Conservation (phyloP, 78 protist genomes). For the Cavenderia fasciculata region DNA sequence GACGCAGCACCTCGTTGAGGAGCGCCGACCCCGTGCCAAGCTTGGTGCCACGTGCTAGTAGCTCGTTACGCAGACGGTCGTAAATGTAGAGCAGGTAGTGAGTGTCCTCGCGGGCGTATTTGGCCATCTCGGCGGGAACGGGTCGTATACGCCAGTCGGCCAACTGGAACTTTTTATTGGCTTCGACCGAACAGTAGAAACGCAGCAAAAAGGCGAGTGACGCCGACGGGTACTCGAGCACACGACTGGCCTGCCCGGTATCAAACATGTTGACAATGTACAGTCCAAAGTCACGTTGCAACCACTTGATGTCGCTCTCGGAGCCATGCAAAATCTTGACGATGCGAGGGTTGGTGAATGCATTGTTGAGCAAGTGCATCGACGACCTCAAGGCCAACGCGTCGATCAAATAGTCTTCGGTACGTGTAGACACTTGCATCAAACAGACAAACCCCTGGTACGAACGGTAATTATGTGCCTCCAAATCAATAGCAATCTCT, state of each 20-base stretch:
- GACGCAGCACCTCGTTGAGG: constrained; percentile 22
- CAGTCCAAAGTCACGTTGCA: constrained; percentile 97
- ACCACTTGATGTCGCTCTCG: constrained; percentile 92
- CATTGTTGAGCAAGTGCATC: constrained; percentile 66
- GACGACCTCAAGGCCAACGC: constrained; percentile 88
- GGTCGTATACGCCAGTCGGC: constrained; percentile 99
- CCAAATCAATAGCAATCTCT: constrained; percentile 96
- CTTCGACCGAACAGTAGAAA: constrained; percentile 76
- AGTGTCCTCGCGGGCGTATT: constrained; percentile 98
- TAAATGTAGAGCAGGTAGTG: constrained; percentile 96
- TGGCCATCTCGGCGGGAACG: constrained; percentile 92
- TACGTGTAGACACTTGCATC: constrained; percentile 95
- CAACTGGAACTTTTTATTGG: constrained; percentile 95
- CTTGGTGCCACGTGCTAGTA: not conserved
- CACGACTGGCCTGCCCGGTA: constrained; percentile 96
- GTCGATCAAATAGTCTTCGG: constrained; percentile 95
- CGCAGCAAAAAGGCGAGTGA: constrained; percentile 89
- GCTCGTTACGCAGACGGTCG: constrained; percentile 80
- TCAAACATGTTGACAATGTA: constrained; percentile 99
- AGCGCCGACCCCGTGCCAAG: not conserved
- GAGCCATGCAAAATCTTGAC: constrained; percentile 97
- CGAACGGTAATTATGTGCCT: constrained; percentile 90
- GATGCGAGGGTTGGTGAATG: constrained; percentile 89
- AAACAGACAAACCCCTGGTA: constrained; percentile 97
- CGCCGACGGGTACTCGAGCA: constrained; percentile 62